A percentile compares a stretch with the other conserved stretches of the same genome.
phyloP scores from a whole-genome alignment of 495 filamentous ascomycete genomes.

The Xanthoparmelia taractica region DNA sequence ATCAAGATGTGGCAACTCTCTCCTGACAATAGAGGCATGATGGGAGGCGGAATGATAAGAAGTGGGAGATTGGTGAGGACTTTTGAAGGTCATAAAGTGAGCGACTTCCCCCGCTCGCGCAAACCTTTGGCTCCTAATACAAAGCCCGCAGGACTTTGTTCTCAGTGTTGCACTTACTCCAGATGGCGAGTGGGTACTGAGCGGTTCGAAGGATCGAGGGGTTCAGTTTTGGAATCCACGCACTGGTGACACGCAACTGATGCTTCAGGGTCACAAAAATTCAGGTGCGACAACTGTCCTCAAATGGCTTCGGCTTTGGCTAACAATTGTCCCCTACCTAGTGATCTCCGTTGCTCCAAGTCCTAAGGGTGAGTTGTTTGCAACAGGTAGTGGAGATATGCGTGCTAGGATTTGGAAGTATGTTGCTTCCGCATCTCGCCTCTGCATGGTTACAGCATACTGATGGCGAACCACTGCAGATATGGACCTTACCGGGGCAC shows the following conservation, averaged over 20 bases:
- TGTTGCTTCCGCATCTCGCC: conserved; percentile 25
- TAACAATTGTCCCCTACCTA: conserved; percentile 23
- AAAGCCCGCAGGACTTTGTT: conserved; percentile 65
- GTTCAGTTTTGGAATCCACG: conserved; percentile 91
- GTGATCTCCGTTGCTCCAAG: conserved; percentile 86
- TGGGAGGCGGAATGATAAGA: conserved; percentile 55
- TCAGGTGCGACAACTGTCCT: conserved; percentile 44
- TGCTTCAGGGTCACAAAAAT: conserved; percentile 91
- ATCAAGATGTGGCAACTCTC: conserved; percentile 94
- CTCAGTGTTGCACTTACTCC: conserved; percentile 82
- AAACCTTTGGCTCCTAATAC: conserved; percentile 8
- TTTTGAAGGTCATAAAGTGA: conserved; percentile 84
- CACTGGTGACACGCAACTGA: conserved; percentile 80
- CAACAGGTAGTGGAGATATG: conserved; percentile 87
- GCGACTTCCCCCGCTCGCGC: conserved; percentile 26
- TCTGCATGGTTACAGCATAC: not conserved
- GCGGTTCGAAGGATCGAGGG: conserved; percentile 81
- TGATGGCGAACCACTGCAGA: not conserved
- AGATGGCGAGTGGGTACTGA: conserved; percentile 83
- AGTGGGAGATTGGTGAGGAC: conserved; percentile 78
- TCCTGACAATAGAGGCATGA: conserved; percentile 42
- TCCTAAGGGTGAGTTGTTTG: conserved; percentile 70
- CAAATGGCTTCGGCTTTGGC: not conserved
- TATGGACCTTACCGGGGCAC: conserved; percentile 13
- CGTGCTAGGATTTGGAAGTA: conserved; percentile 84